phyloP scores from a whole-genome alignment of 1,284 basidiomycete species.

The Trametes versicolor region DNA sequence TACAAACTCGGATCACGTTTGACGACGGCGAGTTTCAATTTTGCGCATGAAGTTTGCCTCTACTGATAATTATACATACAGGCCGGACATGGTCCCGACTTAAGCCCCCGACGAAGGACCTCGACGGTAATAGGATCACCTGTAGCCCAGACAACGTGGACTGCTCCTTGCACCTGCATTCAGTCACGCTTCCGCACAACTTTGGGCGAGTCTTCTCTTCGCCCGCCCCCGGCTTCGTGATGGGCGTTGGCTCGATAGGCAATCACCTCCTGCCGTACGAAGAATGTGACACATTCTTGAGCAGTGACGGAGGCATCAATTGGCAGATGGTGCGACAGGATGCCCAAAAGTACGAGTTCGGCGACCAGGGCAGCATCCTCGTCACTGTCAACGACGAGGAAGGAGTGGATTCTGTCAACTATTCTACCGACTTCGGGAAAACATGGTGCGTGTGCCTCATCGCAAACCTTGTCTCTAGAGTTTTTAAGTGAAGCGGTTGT shows the following conservation, averaged over 20 bases:
- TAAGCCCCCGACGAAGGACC: conserved; percentile 69
- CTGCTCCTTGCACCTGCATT: conserved; percentile 93
- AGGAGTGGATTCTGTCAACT: conserved; percentile 75
- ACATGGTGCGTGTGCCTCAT: conserved; percentile 70
- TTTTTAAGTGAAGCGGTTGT: not conserved
- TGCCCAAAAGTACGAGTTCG: conserved; percentile 96
- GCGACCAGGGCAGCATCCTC: conserved; percentile 88
- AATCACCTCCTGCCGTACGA: conserved; percentile 79
- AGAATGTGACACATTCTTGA: conserved; percentile 94
- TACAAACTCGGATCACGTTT: conserved; percentile 87
- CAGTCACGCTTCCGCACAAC: conserved; percentile 92
- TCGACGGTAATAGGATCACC: conserved; percentile 65
- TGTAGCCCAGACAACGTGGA: conserved; percentile 71
- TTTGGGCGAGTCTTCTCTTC: conserved; percentile 95
- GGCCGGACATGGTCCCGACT: conserved; percentile 83
- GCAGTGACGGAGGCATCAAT: conserved; percentile 87
- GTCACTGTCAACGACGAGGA: conserved; percentile 92
- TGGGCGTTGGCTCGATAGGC: conserved; percentile 95
- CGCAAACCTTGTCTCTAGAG: not conserved
- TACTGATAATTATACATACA: conserved; percentile 31
- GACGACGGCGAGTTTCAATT: conserved; percentile 76
- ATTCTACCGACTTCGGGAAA: conserved; percentile 88
- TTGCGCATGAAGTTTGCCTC: too few relatives aligned
- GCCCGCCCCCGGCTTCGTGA: conserved; percentile 92
- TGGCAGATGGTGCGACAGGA: conserved; percentile 85